A percentile compares a stretch with the other conserved stretches of the same genome.
phyloP scores from a whole-genome alignment of 345 rosid species.

The Alliaria petiolata region DNA sequence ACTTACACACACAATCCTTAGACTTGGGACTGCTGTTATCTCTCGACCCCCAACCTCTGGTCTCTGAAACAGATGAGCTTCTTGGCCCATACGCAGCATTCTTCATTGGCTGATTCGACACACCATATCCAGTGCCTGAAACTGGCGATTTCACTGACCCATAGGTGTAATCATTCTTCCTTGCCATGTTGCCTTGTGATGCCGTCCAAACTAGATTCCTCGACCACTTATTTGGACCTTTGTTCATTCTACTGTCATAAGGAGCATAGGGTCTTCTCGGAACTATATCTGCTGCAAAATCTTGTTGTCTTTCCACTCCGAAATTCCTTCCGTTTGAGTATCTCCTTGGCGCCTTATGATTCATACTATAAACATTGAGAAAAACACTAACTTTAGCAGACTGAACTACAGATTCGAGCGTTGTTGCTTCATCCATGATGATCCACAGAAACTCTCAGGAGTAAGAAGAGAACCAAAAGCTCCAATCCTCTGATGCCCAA shows the following conservation, averaged over 20 bases:
- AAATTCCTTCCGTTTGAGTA: too few species aligned
- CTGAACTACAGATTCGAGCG: too few species aligned
- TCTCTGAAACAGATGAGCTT: background rate
- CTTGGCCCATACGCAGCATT: background rate
- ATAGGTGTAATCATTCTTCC: background rate
- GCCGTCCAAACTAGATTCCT: slow-evolving; percentile 33
- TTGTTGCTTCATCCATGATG: too few species aligned
- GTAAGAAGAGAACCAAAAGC: too few species aligned
- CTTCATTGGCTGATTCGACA: background rate
- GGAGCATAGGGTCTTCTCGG: too few species aligned
- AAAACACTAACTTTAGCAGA: too few species aligned
- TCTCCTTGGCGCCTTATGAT: too few species aligned
- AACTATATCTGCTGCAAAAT: too few species aligned
- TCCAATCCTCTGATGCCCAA: too few species aligned
- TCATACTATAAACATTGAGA: too few species aligned
- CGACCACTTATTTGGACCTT: background rate
- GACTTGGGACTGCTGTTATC: background rate
- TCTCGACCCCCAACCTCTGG: background rate
- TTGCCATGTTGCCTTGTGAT: slow-evolving; percentile 3
- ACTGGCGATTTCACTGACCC: background rate
- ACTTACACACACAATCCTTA: slow-evolving; percentile 14
- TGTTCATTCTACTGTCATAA: background rate
- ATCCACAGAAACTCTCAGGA: too few species aligned
- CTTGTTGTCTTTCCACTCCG: too few species aligned
- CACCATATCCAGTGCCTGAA: background rate